phyloP scores from a whole-genome alignment of 768 basidiomycete species.

The Paxillus rubicundulus region DNA sequence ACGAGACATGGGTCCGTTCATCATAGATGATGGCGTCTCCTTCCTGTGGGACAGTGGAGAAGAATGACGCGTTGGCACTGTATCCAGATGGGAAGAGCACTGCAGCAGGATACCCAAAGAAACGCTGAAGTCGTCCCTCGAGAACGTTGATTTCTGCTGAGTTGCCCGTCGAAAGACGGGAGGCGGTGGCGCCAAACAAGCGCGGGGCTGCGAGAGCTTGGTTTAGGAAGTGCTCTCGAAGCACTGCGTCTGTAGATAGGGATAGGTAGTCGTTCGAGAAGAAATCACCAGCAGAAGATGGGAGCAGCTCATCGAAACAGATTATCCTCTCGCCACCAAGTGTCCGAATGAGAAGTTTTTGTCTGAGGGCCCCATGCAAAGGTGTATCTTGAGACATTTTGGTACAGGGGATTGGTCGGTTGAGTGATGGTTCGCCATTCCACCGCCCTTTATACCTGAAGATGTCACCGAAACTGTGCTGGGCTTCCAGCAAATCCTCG shows the following conservation, averaged over 20 bases:
- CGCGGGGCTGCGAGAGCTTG: constrained; percentile 17
- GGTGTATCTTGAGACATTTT: too few relatives aligned
- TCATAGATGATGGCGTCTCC: constrained; percentile 52
- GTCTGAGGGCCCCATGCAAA: too few relatives aligned
- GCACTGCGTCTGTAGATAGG: constrained; percentile 32
- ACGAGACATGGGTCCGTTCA: constrained; percentile 51
- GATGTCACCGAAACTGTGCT: too few relatives aligned
- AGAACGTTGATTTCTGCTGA: constrained; percentile 12
- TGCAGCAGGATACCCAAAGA: constrained; percentile 35
- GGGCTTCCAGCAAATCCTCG: too few relatives aligned
- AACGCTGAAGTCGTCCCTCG: constrained; percentile 7
- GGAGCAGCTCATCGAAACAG: constrained; percentile 4
- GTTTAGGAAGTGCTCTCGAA: constrained; percentile 34
- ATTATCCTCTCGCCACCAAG: too few relatives aligned
- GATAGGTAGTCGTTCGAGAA: constrained; percentile 55
- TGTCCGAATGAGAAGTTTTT: too few relatives aligned
- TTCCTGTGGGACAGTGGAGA: constrained; percentile 42
- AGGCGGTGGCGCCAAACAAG: constrained; percentile 49
- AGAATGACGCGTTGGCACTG: constrained; percentile 52
- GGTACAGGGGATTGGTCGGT: too few relatives aligned
- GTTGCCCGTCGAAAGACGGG: constrained; percentile 47
- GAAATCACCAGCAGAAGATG: constrained; percentile 31
- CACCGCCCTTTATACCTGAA: too few relatives aligned
- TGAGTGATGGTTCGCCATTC: too few relatives aligned
- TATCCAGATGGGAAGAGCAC: constrained; percentile 54